phyloP scores from a whole-genome alignment of 1,284 basidiomycete genomes.

The Grifola frondosa region DNA sequence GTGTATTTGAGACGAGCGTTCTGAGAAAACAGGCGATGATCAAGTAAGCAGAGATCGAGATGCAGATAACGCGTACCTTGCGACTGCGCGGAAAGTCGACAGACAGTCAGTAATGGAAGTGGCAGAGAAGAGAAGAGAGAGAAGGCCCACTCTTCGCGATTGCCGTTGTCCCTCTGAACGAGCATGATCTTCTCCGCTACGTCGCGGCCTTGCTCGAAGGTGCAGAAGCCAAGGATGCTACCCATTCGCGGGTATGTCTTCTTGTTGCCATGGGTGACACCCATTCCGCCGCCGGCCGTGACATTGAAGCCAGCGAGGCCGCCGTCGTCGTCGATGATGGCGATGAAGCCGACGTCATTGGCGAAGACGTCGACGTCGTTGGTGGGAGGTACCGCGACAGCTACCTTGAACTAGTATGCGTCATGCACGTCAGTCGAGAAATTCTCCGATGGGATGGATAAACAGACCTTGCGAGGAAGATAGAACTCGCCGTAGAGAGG shows the following conservation, averaged over 20 bases:
- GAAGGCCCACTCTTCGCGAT: conserved; percentile 82
- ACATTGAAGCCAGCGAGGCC: conserved; percentile 89
- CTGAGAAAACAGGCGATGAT: conserved; percentile 32
- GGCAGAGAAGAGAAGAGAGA: neutral
- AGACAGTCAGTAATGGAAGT: conserved; percentile 8
- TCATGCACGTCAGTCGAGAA: conserved; percentile 7
- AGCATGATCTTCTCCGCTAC: conserved; percentile 94
- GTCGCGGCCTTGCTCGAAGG: conserved; percentile 80
- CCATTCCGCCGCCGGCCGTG: conserved; percentile 94
- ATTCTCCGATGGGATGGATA: neutral
- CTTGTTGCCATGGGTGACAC: conserved; percentile 98
- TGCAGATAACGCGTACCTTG: conserved; percentile 27
- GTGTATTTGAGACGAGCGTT: conserved; percentile 97
- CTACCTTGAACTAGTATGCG: conserved; percentile 88
- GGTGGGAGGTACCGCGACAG: conserved; percentile 93
- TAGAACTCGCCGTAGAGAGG: conserved; percentile 98
- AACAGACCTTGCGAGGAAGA: conserved; percentile 83
- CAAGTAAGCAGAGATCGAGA: neutral
- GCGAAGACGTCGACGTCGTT: conserved; percentile 98
- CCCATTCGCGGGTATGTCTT: conserved; percentile 95
- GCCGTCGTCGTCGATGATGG: conserved; percentile 76
- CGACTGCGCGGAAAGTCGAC: conserved; percentile 26
- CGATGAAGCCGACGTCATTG: conserved; percentile 95
- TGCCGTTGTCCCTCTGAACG: conserved; percentile 94
- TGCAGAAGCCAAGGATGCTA: conserved; percentile 91